Evolutionary conservation across 441 rosid species (phyloP), one percentile per base, ranked within the genome.

Genomic region (Capsella rubella): DNA sequence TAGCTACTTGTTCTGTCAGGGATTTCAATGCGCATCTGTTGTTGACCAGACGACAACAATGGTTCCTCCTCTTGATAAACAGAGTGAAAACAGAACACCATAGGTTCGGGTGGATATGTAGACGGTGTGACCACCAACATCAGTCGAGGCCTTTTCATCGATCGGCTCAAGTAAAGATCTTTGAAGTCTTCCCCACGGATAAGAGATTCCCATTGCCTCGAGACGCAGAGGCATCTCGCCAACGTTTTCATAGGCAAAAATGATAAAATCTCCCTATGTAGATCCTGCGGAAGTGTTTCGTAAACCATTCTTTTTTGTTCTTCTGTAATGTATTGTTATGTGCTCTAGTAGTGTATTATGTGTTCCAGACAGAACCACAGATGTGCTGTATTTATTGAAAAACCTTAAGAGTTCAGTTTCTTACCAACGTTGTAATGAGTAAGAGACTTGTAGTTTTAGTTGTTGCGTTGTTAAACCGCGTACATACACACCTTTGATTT

Each of bases 61-160:
- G 68, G 31, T 15, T 45, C 9, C 66, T 61, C 35, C 13, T 31
- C 68, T 64, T 64, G 31, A 32, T 46, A 32, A 10, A 64, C 68
- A 29, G 55, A 10, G 43, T 11, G 43, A 39, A 39, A 39, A 10
- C 43, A 39, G 13, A 3, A 39, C 43, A 10, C 11, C 4, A 3
- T 4, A 12, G 14, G 43, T 39, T 39, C 43, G 1, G 13, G 43
- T 3, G 43, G 43, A 1, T 1, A 1, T 39, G 12, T 3, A 10
- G 0, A 10, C 12, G n/a, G 45, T 13, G 0, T 3, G 3, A 12
- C 45, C 43, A 11, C 3, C 4, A 39, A 3, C 43, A 39, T 39
- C 43, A 39, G 13, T 39, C 43, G 43, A 3, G 43, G 43, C 14
- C 5, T 39, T 39, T 1, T 39, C 43, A 1, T 12, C 14, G n/a